phyloP scores from a whole-genome alignment of 2,329 filamentous ascomycete genomes.

The Pseudogymnoascus sp. region DNA sequence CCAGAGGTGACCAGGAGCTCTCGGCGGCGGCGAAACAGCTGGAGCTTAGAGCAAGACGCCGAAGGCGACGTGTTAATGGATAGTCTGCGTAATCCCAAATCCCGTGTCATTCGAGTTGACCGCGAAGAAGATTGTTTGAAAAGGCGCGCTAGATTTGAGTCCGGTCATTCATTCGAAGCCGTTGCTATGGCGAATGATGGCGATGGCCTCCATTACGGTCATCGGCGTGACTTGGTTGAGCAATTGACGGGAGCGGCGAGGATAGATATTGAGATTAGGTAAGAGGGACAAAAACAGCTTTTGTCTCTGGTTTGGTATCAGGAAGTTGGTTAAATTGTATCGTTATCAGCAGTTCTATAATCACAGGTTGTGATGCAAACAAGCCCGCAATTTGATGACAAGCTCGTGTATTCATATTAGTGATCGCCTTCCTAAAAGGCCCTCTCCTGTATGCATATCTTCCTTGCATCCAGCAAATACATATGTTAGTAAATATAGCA shows the following conservation, averaged over 20 bases:
- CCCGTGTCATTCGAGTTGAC: conserved; percentile 3
- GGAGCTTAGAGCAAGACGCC: not conserved
- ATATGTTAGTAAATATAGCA: not conserved
- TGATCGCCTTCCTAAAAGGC: not conserved
- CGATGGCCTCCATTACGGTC: not conserved
- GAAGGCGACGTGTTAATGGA: conserved; percentile 18
- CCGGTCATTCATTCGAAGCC: conserved; percentile 10
- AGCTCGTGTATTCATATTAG: not conserved
- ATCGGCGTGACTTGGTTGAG: conserved; percentile 26
- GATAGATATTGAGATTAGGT: conserved; percentile 34
- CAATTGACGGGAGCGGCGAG: conserved; percentile 32
- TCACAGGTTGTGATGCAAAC: not conserved
- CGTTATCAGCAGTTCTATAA: not conserved
- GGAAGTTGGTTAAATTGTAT: not conserved
- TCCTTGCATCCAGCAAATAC: not conserved
- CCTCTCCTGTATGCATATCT: not conserved
- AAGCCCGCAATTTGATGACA: not conserved
- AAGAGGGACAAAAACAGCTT: not conserved
- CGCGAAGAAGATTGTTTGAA: not conserved
- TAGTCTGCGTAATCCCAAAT: conserved; percentile 13
- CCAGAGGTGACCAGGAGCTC: not conserved
- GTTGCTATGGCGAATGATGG: conserved; percentile 9
- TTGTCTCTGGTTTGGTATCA: not conserved
- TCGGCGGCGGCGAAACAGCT: not conserved
- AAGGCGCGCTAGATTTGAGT: not conserved